A percentile compares a stretch with the other conserved stretches of the same genome.
Evolutionary conservation across 495 filamentous ascomycete genomes (phyloP).

Genomic region (Aspergillus sclerotioniger): DNA sequence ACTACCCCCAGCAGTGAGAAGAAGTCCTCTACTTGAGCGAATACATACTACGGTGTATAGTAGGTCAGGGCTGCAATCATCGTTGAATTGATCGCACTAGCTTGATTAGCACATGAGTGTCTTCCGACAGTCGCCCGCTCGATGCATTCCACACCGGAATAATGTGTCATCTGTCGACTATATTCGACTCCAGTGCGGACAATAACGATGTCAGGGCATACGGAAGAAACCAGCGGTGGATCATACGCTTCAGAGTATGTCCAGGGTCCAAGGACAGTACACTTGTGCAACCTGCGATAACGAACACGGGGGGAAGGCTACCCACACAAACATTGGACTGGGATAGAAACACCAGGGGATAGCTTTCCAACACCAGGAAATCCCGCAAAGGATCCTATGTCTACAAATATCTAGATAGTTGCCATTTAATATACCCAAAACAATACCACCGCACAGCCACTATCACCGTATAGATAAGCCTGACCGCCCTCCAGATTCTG

Average conservation of each 20-base stretch:
- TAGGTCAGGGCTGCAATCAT: background rate
- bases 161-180: background rate
- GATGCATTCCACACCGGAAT: background rate
- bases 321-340: too few relatives aligned
- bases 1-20: conserved; percentile 11
- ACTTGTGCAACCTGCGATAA: too few relatives aligned
- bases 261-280: too few relatives aligned
- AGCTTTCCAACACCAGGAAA: too few relatives aligned
- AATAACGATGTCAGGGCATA: background rate
- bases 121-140: background rate
- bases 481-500: conserved; percentile 19
- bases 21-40: conserved; percentile 14
- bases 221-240: background rate
- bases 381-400: background rate
- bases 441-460: background rate
- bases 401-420: background rate
- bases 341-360: too few relatives aligned
- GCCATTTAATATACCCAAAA: background rate
- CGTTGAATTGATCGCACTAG: background rate
- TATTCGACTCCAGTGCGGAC: background rate
- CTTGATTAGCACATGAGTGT: background rate
- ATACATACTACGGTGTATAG: background rate
- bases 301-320: too few relatives aligned
- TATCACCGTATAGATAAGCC: conserved; percentile 9
- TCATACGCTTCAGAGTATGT: too few relatives aligned